Conservation (phyloP, 805 yeast species). For the Lachancea thermotolerans region DNA sequence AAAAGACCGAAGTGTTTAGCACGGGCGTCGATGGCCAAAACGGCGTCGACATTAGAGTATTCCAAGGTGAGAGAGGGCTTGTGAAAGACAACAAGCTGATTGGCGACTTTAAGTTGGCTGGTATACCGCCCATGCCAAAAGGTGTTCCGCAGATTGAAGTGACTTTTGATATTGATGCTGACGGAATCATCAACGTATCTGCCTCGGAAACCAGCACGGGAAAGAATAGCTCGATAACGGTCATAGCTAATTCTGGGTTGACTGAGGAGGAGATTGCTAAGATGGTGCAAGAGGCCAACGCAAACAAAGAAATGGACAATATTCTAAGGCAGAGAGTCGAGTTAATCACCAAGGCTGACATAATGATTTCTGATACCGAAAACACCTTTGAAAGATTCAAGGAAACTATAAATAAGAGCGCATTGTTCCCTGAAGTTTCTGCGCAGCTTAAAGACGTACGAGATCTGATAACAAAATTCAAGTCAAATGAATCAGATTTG, state of each 20-base stretch:
- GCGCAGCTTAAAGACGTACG: constrained; percentile 44
- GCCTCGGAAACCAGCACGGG: constrained; percentile 77
- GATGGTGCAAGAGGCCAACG: constrained; percentile 61
- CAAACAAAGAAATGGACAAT: constrained; percentile 54
- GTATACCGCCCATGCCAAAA: constrained; percentile 70
- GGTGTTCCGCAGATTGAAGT: constrained; percentile 77
- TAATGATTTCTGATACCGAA: constrained; percentile 79
- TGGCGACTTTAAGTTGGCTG: constrained; percentile 65
- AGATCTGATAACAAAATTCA: constrained; percentile 43
- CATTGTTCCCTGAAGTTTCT: constrained; percentile 37
- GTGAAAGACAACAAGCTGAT: constrained; percentile 72
- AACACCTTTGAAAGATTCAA: constrained; percentile 64
- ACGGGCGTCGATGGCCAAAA: constrained; percentile 84
- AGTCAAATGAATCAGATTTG: constrained; percentile 43
- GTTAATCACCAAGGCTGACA: constrained; percentile 67
- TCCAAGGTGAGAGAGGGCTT: constrained; percentile 74
- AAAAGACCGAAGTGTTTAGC: constrained; percentile 65
- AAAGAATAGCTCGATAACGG: constrained; percentile 58
- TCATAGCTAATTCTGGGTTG: constrained; percentile 62
- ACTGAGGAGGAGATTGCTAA: constrained; percentile 60
- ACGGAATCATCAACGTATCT: constrained; percentile 74
- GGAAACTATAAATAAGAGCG: constrained; percentile 39
- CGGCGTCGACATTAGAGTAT: constrained; percentile 72
- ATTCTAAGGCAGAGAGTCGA: constrained; percentile 55
- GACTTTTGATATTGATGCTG: constrained; percentile 74